phyloP scores from a whole-genome alignment of 2,329 filamentous ascomycete species.

The Malbranchea zuffiana region DNA sequence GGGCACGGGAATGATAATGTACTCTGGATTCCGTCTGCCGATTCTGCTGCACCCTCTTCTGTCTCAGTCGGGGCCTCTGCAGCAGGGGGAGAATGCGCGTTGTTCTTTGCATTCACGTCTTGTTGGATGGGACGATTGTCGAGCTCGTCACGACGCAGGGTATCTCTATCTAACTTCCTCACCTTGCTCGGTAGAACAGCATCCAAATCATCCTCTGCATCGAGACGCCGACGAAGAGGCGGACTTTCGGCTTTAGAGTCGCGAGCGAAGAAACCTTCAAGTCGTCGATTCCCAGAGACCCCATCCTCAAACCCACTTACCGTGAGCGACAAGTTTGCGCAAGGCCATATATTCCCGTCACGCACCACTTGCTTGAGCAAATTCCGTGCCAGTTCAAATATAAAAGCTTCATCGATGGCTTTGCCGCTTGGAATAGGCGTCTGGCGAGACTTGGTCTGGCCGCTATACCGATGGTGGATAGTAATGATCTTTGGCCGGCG shows the following conservation, averaged over 20 bases:
- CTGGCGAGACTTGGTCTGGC: constrained; percentile 63
- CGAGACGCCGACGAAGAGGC: neutral
- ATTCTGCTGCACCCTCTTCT: neutral
- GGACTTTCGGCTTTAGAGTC: constrained; percentile 36
- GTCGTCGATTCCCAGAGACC: constrained; percentile 70
- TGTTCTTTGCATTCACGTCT: neutral
- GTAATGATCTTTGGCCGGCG: constrained; percentile 77
- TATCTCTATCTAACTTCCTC: neutral
- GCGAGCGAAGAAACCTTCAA: constrained; percentile 71
- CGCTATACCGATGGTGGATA: constrained; percentile 65
- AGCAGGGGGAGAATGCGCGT: neutral
- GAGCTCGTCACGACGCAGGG: too few relatives aligned
- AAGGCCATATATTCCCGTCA: constrained; percentile 79
- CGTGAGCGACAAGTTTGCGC: constrained; percentile 75
- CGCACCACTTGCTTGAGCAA: constrained; percentile 66
- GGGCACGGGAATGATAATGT: constrained; percentile 43
- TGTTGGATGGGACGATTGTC: neutral
- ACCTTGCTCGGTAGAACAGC: neutral
- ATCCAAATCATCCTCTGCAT: neutral
- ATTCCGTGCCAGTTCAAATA: constrained; percentile 66
- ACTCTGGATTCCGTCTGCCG: neutral
- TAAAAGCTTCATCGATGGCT: constrained; percentile 55
- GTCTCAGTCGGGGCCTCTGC: neutral
- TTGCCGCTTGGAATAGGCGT: constrained; percentile 66
- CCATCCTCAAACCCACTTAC: constrained; percentile 91